Evolutionary conservation across 2,329 filamentous ascomycete genomes (phyloP), one percentile per base, ranked within the genome.

Genomic region (Microcyclospora tardicrescens): DNA sequence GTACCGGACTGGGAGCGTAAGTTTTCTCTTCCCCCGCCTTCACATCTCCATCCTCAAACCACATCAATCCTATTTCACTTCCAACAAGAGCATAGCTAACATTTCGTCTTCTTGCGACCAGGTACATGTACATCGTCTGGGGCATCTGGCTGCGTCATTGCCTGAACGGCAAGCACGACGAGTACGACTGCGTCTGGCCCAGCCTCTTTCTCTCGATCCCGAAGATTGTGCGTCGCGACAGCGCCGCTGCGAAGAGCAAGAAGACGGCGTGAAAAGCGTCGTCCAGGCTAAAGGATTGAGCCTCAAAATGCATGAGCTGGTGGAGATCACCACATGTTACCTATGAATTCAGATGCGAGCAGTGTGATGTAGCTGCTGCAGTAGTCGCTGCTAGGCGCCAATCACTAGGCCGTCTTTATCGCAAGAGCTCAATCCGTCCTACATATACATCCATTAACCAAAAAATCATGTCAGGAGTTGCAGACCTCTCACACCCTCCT

Each of bases 1-100:
- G 89, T 71, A 91, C 84, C 0, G 84, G 84, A 10, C 66, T 79
- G 28, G 84, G 84, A 57, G 84, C 84, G n/a, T 93, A 12, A 30
- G 28, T 13, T 31, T 10, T 34, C 30, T 28, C 10, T 24, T 28
- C 8, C 14, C 10, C 10, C 16, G 12, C n/a, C 27, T 6, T 29
- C 15, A 28, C 19, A 12, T 10, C 19, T 16, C 37, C 33, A 24
- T 12, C 14, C n/a, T 35, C 16, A 6, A 3, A 5, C 12, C 6
- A 24, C 14, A 35, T 15, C 12, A 5, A 3, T 12, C 4, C 10
- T 32, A 6, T 32, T 4, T 10, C 30, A 32, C 4, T 6, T 10
- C 4, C 15, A 13, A 4, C 30, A 32, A n/a, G 30, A 4, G 30
- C 30, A 32, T 10, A 13, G 30, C 30, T 32, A 32, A 32, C 30